A percentile compares a stretch with the other conserved stretches of the same genome.
These are phyloP conservation scores for Juncus effusus DNA, from an alignment of 176 grass and related monocot genomes.

Conservation along the genomic window DNA sequence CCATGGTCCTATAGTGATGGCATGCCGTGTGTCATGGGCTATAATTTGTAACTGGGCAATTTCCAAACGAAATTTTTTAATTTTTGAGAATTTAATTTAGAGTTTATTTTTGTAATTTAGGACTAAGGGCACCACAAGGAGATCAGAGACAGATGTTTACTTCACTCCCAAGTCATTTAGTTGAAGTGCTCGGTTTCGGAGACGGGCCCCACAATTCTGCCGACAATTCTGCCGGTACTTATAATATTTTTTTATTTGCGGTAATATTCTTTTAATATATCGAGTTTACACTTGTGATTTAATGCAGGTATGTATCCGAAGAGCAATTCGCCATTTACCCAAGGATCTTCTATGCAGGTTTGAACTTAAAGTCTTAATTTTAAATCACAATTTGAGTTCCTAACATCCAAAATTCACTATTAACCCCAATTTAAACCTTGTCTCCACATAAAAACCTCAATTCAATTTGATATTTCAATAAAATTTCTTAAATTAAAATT, in stretches of 20 bases:
- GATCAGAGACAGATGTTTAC: conserved; percentile 71
- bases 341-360: conserved; percentile 75
- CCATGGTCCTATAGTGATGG: too few relatives aligned
- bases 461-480: not conserved
- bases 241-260: not conserved
- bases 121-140: conserved; percentile 58
- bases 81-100: too few relatives aligned
- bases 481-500: not conserved
- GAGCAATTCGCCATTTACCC: conserved; percentile 53
- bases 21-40: too few relatives aligned
- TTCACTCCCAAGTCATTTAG: conserved; percentile 95
- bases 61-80: too few relatives aligned
- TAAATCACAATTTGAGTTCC: conserved; percentile 5
- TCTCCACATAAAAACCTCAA: not conserved
- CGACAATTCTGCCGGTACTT: conserved; percentile 60
- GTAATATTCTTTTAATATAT: not conserved
- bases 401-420: not conserved
- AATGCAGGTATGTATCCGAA: conserved; percentile 60
- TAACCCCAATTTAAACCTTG: not conserved
- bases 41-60: too few relatives aligned
- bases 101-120: conserved; percentile 22
- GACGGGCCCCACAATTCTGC: conserved; percentile 65
- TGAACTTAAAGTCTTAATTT: conserved; percentile 52
- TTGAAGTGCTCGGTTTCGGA: conserved; percentile 64
- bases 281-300: conserved; percentile 10